Conservation (phyloP, 2,329 filamentous ascomycete species). For the Diplodia intermedia region DNA sequence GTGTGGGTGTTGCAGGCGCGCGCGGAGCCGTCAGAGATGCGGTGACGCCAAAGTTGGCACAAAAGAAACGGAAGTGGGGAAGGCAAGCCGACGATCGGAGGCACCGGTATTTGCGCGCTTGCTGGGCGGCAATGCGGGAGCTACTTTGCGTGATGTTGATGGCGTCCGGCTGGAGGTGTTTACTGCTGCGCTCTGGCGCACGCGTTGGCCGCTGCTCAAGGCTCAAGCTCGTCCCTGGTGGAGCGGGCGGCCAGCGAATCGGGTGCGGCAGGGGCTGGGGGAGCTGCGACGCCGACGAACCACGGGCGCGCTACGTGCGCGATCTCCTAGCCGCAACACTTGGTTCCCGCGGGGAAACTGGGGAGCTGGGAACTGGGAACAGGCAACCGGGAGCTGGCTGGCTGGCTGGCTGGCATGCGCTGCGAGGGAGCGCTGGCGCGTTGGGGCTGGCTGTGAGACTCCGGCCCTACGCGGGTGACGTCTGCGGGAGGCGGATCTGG, state of each 20-base stretch:
- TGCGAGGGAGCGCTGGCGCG: constrained; percentile 6
- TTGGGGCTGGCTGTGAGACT: constrained; percentile 4
- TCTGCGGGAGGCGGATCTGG: constrained; percentile 12
- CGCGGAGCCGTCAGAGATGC: constrained; percentile 33
- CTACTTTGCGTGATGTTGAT: not conserved
- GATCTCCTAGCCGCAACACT: constrained; percentile 38
- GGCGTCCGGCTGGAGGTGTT: constrained; percentile 17
- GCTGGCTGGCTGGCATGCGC: constrained; percentile 11
- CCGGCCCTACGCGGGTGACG: constrained; percentile 7
- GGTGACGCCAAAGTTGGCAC: constrained; percentile 31
- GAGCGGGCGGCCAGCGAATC: constrained; percentile 29
- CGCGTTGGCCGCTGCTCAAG: constrained; percentile 28
- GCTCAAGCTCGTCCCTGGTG: constrained; percentile 30
- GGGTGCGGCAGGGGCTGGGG: constrained; percentile 27
- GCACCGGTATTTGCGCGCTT: constrained; percentile 5
- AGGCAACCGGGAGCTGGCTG: constrained; percentile 13
- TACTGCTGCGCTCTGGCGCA: constrained; percentile 25
- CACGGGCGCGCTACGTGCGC: constrained; percentile 38
- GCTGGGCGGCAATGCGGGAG: not conserved
- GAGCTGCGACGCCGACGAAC: constrained; percentile 36
- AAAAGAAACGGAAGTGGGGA: constrained; percentile 32
- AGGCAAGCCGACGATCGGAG: constrained; percentile 29
- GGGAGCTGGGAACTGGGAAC: constrained; percentile 8
- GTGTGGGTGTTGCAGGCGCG: constrained; percentile 35
- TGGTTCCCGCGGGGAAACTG: constrained; percentile 35